These are phyloP conservation scores for Neurospora tetraspora DNA, from an alignment of 495 filamentous ascomycete genomes.

Conservation along the genomic window DNA sequence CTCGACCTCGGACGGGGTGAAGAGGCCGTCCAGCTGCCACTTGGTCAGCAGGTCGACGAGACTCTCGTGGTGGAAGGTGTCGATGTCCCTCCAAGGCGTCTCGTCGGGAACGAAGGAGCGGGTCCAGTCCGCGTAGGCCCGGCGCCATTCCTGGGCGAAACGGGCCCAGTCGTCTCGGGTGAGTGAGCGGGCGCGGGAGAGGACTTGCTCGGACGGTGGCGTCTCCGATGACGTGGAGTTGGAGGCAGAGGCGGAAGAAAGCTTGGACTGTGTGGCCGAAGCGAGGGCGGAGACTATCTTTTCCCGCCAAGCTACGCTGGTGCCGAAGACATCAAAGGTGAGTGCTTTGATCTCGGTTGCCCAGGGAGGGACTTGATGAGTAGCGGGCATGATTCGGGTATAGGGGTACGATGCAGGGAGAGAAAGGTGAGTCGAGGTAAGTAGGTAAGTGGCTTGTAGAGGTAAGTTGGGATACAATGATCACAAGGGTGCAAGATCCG, in stretches of 20 bases:
- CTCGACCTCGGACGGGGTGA: constrained; percentile 45
- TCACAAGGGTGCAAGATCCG: neutral
- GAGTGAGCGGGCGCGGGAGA: constrained; percentile 36
- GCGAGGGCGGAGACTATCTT: constrained; percentile 48
- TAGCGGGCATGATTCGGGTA: neutral
- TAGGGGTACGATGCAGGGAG: neutral
- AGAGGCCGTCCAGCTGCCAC: constrained; percentile 47
- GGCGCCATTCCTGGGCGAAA: constrained; percentile 60
- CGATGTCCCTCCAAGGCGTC: constrained; percentile 43
- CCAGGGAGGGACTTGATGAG: neutral
- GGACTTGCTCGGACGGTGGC: neutral
- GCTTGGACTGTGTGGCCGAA: constrained; percentile 32
- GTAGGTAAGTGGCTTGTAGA: neutral
- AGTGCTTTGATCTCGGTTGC: constrained; percentile 29
- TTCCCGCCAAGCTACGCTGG: constrained; percentile 62
- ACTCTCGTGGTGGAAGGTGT: constrained; percentile 57
- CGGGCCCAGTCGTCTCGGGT: constrained; percentile 46
- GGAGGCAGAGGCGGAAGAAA: constrained; percentile 28
- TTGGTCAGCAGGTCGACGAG: constrained; percentile 46
- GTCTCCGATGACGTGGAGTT: constrained; percentile 23
- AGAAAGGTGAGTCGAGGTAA: neutral
- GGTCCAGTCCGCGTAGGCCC: constrained; percentile 52
- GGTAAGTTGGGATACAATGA: neutral
- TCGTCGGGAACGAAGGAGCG: constrained; percentile 38
- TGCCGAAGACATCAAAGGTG: constrained; percentile 64